Percentiles rank a stretch among this genome's conserved stretches.
These are phyloP conservation scores for Salicornia ramosissima DNA, from an alignment of 148 eudicot species.

Conservation along the genomic window DNA sequence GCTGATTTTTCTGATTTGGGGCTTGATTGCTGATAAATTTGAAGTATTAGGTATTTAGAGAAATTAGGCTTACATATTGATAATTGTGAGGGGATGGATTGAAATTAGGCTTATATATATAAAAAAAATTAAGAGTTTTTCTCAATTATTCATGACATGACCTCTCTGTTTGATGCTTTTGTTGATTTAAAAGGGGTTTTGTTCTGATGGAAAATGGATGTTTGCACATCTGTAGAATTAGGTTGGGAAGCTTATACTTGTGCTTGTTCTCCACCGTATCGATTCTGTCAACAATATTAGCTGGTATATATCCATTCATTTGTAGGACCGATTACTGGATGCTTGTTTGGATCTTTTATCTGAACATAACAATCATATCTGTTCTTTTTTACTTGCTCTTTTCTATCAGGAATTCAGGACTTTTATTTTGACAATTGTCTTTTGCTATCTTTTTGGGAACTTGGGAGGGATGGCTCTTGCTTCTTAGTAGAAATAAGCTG, in stretches of 20 bases:
- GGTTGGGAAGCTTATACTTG: no score
- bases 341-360: background rate
- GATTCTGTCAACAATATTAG: no score
- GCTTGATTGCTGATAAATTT: background rate
- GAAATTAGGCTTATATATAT: background rate
- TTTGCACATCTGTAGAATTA: no score
- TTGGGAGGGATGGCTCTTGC: background rate
- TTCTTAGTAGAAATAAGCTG: no score
- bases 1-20: slow-evolving; percentile 1
- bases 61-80: background rate
- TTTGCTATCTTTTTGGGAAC: background rate
- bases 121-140: background rate
- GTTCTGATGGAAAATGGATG: no score
- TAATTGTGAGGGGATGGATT: background rate
- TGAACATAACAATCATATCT: background rate
- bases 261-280: no score
- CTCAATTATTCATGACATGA: no score
- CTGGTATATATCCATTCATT: no score
- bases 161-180: no score
- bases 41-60: background rate
- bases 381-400: background rate
- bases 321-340: no score
- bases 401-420: background rate
- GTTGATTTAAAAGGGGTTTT: no score
- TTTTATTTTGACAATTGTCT: background rate